Percentiles rank a stretch among this genome's conserved stretches.
Evolutionary conservation across 176 grass and related monocot species (phyloP).

Genomic region (Phragmites australis): DNA sequence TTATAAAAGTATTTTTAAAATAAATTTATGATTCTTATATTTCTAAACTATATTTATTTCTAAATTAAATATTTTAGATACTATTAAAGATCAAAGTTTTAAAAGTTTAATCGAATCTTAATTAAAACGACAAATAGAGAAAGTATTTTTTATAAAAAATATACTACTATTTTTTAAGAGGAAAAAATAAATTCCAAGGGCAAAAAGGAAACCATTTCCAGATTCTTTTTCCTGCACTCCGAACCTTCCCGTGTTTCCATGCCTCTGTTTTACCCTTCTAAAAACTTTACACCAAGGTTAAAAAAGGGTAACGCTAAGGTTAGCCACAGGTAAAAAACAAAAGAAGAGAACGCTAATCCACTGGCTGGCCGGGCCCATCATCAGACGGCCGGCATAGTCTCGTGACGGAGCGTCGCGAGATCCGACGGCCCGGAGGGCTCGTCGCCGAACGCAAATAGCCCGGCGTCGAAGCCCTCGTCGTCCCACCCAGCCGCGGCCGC

Average conservation of each 20-base stretch:
- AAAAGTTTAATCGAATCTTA: no score
- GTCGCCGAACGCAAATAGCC: slow-evolving; percentile 49
- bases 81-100: no score
- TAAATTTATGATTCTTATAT: no score
- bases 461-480: slow-evolving; percentile 54
- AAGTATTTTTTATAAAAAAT: no score
- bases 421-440: slow-evolving; percentile 38
- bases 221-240: neutral
- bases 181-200: neutral
- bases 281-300: slow-evolving; percentile 50
- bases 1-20: no score
- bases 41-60: no score
- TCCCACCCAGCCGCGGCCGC: slow-evolving; percentile 35
- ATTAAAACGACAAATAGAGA: no score
- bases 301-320: slow-evolving; percentile 52
- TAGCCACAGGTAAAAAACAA: slow-evolving; percentile 37
- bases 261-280: slow-evolving; percentile 28
- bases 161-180: neutral
- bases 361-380: neutral
- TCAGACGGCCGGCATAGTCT: slow-evolving; percentile 62
- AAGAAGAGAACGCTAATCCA: slow-evolving; percentile 31
- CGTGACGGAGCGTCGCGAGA: slow-evolving; percentile 43
- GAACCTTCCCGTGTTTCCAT: slow-evolving; percentile 10
- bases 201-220: neutral
- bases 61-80: no score